phyloP scores from a whole-genome alignment of 2,329 filamentous ascomycete genomes.

The Aspergillus persii region DNA sequence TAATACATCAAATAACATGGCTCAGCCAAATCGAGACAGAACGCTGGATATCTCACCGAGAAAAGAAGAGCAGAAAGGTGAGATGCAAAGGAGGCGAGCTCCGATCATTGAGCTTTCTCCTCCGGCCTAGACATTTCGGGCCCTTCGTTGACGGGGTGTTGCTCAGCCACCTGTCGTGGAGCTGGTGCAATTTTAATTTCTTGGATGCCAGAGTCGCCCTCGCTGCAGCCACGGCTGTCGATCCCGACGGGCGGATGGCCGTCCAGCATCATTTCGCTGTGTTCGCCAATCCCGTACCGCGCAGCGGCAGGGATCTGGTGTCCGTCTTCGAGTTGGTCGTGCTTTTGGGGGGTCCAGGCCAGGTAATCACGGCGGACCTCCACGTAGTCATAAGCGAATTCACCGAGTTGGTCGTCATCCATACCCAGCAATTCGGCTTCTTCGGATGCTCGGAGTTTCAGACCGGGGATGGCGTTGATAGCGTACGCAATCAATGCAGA shows the following conservation, averaged over 20 bases:
- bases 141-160: constrained; percentile 17
- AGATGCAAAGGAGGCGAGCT: background rate
- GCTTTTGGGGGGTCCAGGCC: constrained; percentile 49
- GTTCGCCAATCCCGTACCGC: constrained; percentile 59
- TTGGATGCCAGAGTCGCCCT: constrained; percentile 29
- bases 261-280: constrained; percentile 61
- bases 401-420: constrained; percentile 53
- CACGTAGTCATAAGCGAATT: constrained; percentile 54
- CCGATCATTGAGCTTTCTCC: constrained; percentile 23
- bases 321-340: constrained; percentile 46
- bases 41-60: constrained; percentile 11
- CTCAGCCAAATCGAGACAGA: constrained; percentile 12
- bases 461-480: constrained; percentile 68
- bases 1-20: constrained; percentile 7
- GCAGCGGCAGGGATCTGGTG: constrained; percentile 57
- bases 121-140: constrained; percentile 12
- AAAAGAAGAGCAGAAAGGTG: background rate
- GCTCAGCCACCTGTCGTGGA: constrained; percentile 31
- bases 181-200: constrained; percentile 30
- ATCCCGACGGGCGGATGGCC: constrained; percentile 44
- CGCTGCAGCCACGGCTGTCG: constrained; percentile 31
- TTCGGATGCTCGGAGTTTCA: constrained; percentile 64
- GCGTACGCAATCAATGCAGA: constrained; percentile 68
- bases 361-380: constrained; percentile 52
- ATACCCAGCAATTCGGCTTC: constrained; percentile 68